Base-by-base conservation (phyloP, 495 filamentous ascomycete species). In the Penicillium samsonianum region DNA sequence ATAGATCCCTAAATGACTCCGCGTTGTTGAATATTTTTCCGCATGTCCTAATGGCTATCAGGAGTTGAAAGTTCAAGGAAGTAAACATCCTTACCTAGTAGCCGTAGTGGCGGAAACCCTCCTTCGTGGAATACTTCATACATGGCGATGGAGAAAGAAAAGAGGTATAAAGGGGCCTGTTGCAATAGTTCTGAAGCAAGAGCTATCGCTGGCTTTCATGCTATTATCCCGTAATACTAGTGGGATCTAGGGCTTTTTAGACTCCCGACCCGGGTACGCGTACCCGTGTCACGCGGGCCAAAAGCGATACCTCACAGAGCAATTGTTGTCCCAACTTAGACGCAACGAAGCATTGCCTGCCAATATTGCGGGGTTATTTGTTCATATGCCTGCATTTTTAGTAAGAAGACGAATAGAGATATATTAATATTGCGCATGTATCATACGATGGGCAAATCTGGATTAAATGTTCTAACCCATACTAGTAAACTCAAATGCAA, bases 1-100 rank as follows among this genome's bases (percentile, higher is more conserved):
- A 25, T 57, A 57, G 5, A 57, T 50, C 17, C 54, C 42, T 22
- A 57, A 40, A 28, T 57, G 45, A 31, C 54, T 57, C 25, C 54
- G 54, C 8, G 45, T 40, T 0, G 54, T 48, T 3, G 54, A 57
- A 37, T 57, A 57, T 28, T 57, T 47, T 40, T 57, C 54, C 16
- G 28, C 22, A 25, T 47, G 54, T 6, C 54, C 54, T 57, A 48
- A 31, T 48, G 26, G 19, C 5, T 17, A 19, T 48, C 22, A 48
- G 45, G 7, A 22, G 10, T 43, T 43, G 41, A 31, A 31, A 8
- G 19, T 6, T 31, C n/a, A 31, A 48, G 25, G 45, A 33, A 31
- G 26, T 30, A 46, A 14, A n/a, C 10, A 25, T 33, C 25, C 0
- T 28, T 28, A 48, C 45, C 45, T 4, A 48, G 16, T n/a, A 16